phyloP scores from a whole-genome alignment of 768 basidiomycete genomes.

The Baorangia bicolor region DNA sequence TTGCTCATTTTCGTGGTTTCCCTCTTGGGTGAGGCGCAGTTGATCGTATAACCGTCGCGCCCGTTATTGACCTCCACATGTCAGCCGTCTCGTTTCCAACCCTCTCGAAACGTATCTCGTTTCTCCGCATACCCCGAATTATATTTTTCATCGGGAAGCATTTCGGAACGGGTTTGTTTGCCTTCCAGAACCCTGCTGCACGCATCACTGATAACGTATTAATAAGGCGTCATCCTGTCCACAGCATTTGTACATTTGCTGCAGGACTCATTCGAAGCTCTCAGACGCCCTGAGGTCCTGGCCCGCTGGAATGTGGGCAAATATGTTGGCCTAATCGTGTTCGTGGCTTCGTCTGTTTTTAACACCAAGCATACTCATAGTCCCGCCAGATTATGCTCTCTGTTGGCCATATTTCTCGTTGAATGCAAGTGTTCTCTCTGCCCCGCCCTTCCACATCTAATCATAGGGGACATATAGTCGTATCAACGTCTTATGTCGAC shows the following conservation, averaged over 20 bases:
- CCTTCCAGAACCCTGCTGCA: neutral
- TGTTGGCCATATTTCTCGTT: slow-evolving; percentile 71
- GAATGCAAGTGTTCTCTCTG: slow-evolving; percentile 59
- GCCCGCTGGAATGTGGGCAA: slow-evolving; percentile 49
- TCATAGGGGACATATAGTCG: slow-evolving; percentile 42
- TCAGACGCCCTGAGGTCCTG: slow-evolving; percentile 48
- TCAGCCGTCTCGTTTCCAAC: slow-evolving; percentile 73
- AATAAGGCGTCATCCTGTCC: slow-evolving; percentile 71
- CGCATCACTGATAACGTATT: neutral
- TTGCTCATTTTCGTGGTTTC: slow-evolving; percentile 58
- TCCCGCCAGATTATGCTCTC: slow-evolving; percentile 52
- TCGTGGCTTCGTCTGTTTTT: slow-evolving; percentile 29
- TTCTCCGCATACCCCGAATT: slow-evolving; percentile 61
- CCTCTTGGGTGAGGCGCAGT: slow-evolving; percentile 53
- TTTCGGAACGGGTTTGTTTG: slow-evolving; percentile 65
- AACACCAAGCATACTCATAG: neutral
- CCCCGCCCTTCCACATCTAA: neutral
- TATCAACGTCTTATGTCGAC: slow-evolving; percentile 75
- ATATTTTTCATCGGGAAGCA: slow-evolving; percentile 86
- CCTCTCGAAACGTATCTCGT: slow-evolving; percentile 52
- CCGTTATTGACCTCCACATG: neutral
- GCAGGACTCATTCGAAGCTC: slow-evolving; percentile 68
- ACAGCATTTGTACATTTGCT: slow-evolving; percentile 83
- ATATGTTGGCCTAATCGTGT: slow-evolving; percentile 76
- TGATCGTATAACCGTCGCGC: neutral